Percentiles rank a stretch among this genome's conserved stretches.
Conservation (phyloP, 2,329 filamentous ascomycete species). For the Nothophoma quercina region DNA sequence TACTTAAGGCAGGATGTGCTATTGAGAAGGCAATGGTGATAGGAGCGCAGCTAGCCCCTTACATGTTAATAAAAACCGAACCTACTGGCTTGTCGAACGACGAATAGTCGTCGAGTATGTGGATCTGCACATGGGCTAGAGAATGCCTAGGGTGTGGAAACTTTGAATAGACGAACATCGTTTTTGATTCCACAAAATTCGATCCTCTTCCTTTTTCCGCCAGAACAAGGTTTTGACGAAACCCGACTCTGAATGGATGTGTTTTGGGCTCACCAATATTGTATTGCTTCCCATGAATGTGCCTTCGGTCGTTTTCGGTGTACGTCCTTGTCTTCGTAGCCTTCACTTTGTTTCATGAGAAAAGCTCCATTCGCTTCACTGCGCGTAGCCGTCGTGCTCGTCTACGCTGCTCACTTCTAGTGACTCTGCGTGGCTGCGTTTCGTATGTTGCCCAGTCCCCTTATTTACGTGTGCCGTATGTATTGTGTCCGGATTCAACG, state of each 20-base stretch:
- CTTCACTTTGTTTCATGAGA: constrained; percentile 2
- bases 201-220: too few species aligned
- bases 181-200: too few species aligned
- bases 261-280: too few species aligned
- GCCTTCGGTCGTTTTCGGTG: neutral
- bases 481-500: neutral
- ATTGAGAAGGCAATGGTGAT: constrained; percentile 8
- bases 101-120: neutral
- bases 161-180: too few species aligned
- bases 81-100: neutral
- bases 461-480: neutral
- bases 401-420: neutral
- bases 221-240: too few species aligned
- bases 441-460: neutral
- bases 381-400: constrained; percentile 1
- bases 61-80: constrained; percentile 1
- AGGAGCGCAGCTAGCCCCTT: constrained; percentile 3
- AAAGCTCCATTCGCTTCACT: constrained; percentile 21
- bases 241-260: too few species aligned
- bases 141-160: too few species aligned
- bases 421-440: neutral
- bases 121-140: too few species aligned
- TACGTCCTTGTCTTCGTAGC: neutral
- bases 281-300: too few species aligned
- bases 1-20: constrained; percentile 12